Base-by-base conservation (phyloP, 2,329 filamentous ascomycete species). In the Arthroderma uncinatum region DNA sequence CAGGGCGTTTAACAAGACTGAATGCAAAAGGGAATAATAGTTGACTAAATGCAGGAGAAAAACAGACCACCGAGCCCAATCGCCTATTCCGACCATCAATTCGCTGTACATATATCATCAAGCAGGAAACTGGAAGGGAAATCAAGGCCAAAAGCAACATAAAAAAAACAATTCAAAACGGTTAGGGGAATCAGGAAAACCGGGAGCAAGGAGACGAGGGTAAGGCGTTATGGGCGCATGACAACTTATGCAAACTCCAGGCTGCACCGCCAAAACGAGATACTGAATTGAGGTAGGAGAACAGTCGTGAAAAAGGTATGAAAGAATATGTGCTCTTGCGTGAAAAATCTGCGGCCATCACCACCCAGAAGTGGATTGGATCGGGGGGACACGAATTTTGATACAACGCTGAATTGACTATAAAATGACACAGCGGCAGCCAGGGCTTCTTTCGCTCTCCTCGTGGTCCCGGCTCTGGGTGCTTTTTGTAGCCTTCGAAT, bases 371-470 rank as follows among this genome's bases (percentile, higher is more conserved):
- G 5, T 25, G n/a, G 47, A 9, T 50, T 4, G 16, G 14, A 33
- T 4, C 33, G 14, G 44, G 9, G 44, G n/a, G 25, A 12, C 12
- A 50, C 19, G 47, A 33, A 5, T 30, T 8, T n/a, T 50, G 23
- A 33, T 30, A 33, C 8, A 16, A 8, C 16, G 9, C n/a, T 30
- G 36, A 28, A 16, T 42, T 30, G 37, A 30, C 25, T 73, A 85
- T 69, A 84, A 72, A 59, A 87, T 82, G 55, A 84, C 75, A 68
- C 84, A 86, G 61, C 83, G 78, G 67, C 84, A 86, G 16, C 82
- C 78, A 37, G 82, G 78, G 56, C 76, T 79, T 62, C 76, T 73
- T 59, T 83, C 80, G 36, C 76, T 76, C 28, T 76, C 76, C 48
- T 83, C 82, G 39, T 74, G 70, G 57, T 78, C 74, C 60, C 80